phyloP scores from a whole-genome alignment of 306 rosid species.

The Sphenostylis stenocarpa region DNA sequence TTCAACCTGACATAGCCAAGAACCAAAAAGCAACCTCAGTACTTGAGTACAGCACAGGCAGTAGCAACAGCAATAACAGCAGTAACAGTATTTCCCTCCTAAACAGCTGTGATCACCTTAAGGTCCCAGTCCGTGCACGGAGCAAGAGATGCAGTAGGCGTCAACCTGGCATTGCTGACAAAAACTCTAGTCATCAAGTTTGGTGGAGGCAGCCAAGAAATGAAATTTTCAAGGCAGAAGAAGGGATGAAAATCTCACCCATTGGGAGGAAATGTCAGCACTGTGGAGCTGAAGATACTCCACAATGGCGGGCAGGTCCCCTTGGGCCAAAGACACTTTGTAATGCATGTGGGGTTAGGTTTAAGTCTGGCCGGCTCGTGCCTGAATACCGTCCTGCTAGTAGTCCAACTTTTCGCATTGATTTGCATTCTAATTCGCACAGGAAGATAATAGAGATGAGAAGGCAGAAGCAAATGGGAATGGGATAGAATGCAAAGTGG shows the following conservation, averaged over 20 bases:
- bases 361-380: conserved; percentile 67
- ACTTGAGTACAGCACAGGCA: conserved; percentile 53
- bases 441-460: conserved; percentile 75
- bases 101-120: conserved; percentile 52
- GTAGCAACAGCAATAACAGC: conserved; percentile 50
- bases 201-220: conserved; percentile 38
- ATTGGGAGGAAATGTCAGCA: conserved; percentile 66
- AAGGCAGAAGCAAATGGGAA: conserved; percentile 47
- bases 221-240: conserved; percentile 16
- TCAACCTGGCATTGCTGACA: conserved; percentile 25
- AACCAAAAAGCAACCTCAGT: conserved; percentile 45
- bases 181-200: conserved; percentile 31
- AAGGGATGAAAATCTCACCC: neutral
- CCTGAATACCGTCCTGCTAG: conserved; percentile 79
- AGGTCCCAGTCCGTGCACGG: conserved; percentile 64
- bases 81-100: conserved; percentile 39
- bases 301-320: conserved; percentile 85
- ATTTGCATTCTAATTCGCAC: conserved; percentile 73
- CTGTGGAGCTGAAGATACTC: conserved; percentile 69
- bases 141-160: conserved; percentile 53
- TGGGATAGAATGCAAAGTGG: conserved; percentile 46
- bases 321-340: conserved; percentile 70
- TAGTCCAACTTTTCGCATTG: conserved; percentile 62
- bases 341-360: conserved; percentile 82
- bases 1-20: conserved; percentile 41